Evolutionary conservation across 2,329 filamentous ascomycete genomes (phyloP).

Genomic region (Botrytis squamosa): DNA sequence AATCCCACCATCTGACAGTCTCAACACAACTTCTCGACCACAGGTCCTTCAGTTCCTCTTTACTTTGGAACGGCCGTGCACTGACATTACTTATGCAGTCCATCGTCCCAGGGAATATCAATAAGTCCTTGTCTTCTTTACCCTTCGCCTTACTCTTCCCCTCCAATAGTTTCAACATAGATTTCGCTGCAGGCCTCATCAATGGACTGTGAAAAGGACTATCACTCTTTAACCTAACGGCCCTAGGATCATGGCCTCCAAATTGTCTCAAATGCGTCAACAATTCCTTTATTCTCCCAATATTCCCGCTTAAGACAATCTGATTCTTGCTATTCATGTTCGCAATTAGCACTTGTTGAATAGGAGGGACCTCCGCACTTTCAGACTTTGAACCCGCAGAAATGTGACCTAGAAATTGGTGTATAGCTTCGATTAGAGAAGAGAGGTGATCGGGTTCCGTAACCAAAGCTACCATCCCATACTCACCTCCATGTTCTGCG

Average conservation of each 20-base stretch:
- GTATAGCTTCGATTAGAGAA: constrained; percentile 68
- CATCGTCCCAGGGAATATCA: constrained; percentile 72
- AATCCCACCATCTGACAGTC: constrained; percentile 93
- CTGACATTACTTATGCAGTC: constrained; percentile 86
- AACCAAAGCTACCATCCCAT: constrained; percentile 92
- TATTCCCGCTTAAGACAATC: constrained; percentile 87
- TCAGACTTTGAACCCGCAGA: constrained; percentile 66
- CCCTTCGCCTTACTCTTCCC: constrained; percentile 55
- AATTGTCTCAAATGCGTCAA: constrained; percentile 85
- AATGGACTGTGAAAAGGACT: constrained; percentile 89
- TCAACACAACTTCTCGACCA: constrained; percentile 82
- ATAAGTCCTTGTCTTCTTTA: constrained; percentile 58
- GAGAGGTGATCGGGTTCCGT: constrained; percentile 78
- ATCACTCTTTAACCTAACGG: constrained; percentile 82
- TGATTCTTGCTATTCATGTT: constrained; percentile 97
- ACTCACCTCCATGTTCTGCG: constrained; percentile 70
- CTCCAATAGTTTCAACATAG: constrained; percentile 69
- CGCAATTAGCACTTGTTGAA: constrained; percentile 84
- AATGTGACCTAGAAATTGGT: constrained; percentile 73
- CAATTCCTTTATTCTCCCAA: constrained; percentile 77
- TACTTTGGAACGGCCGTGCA: constrained; percentile 71
- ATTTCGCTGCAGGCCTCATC: constrained; percentile 78
- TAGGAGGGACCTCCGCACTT: constrained; percentile 66
- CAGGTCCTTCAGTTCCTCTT: constrained; percentile 73
- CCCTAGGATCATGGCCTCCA: constrained; percentile 84